Percentiles rank a stretch among this genome's conserved stretches.
phyloP scores from a whole-genome alignment of 192 early-diverging fungal genomes.

The Gryganskiella cystojenkinii region DNA sequence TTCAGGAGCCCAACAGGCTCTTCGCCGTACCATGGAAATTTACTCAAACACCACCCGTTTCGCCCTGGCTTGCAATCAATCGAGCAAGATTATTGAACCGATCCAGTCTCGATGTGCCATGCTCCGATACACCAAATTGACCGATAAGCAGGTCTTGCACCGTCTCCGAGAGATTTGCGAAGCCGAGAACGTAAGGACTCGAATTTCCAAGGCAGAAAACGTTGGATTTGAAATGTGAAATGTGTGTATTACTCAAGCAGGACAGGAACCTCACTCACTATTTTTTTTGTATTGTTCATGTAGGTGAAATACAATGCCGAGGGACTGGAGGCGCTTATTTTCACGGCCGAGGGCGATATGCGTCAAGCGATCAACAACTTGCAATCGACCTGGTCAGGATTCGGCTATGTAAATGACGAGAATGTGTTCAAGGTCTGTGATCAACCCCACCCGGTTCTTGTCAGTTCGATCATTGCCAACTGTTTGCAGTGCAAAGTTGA shows the following conservation, averaged over 20 bases:
- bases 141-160: slow-evolving; percentile 80
- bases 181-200: slow-evolving; percentile 71
- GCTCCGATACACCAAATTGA: slow-evolving; percentile 84
- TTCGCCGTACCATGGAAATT: slow-evolving; percentile 98
- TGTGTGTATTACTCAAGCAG: background rate
- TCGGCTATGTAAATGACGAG: slow-evolving; percentile 84
- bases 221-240: background rate
- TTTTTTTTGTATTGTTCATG: background rate
- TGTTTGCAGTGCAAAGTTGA: slow-evolving; percentile 78
- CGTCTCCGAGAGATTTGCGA: slow-evolving; percentile 88
- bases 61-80: slow-evolving; percentile 96
- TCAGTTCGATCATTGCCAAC: slow-evolving; percentile 78
- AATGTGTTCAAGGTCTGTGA: slow-evolving; percentile 99
- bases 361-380: slow-evolving; percentile 98
- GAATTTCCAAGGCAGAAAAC: background rate
- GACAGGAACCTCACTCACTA: background rate
- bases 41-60: slow-evolving; percentile 96
- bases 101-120: slow-evolving; percentile 97
- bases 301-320: slow-evolving; percentile 86
- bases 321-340: slow-evolving; percentile 94
- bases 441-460: slow-evolving; percentile 89
- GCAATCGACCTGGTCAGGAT: slow-evolving; percentile 90
- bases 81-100: slow-evolving; percentile 97
- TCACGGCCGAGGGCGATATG: slow-evolving; percentile 98
- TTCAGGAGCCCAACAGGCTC: slow-evolving; percentile 94